Conservation (phyloP, 1,284 basidiomycete species). For the Inonotus obliquus region DNA sequence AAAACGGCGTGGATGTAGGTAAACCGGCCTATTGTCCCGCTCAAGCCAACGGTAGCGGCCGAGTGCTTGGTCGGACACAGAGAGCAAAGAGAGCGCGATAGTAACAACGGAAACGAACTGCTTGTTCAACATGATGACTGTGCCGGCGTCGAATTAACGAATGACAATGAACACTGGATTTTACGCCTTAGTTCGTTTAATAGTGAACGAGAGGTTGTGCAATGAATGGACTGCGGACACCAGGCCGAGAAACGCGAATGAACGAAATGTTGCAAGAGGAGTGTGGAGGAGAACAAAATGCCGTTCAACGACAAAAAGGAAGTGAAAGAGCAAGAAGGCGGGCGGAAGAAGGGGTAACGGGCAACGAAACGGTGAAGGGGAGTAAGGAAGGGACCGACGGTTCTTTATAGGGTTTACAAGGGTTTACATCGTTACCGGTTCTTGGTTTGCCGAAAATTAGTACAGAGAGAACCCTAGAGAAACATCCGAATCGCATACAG, state of each 20-base stretch:
- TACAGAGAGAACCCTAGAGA: background rate
- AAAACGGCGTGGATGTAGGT: slow-evolving; percentile 49
- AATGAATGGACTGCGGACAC: slow-evolving; percentile 34
- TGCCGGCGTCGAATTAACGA: slow-evolving; percentile 19
- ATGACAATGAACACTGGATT: slow-evolving; percentile 25
- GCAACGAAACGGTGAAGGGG: slow-evolving; percentile 10
- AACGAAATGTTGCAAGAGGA: background rate
- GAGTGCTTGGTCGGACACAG: slow-evolving; percentile 35
- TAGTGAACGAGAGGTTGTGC: slow-evolving; percentile 25
- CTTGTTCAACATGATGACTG: slow-evolving; percentile 42
- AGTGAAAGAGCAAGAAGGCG: slow-evolving; percentile 24
- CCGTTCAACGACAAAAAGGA: slow-evolving; percentile 44
- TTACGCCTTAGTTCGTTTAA: slow-evolving; percentile 17
- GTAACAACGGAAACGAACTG: slow-evolving; percentile 34
- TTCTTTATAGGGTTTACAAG: background rate
- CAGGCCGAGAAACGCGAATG: slow-evolving; percentile 34
- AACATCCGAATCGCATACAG: background rate
- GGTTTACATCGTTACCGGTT: background rate
- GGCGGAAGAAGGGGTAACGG: slow-evolving; percentile 3
- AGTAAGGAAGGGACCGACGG: slow-evolving; percentile 1
- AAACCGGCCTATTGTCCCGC: slow-evolving; percentile 39
- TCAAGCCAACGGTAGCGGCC: slow-evolving; percentile 46
- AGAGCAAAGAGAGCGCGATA: slow-evolving; percentile 31
- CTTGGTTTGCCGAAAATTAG: background rate
- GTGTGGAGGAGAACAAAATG: slow-evolving; percentile 33